Base-by-base conservation (phyloP, 2,329 filamentous ascomycete genomes). In the Cladosporium sp. region DNA sequence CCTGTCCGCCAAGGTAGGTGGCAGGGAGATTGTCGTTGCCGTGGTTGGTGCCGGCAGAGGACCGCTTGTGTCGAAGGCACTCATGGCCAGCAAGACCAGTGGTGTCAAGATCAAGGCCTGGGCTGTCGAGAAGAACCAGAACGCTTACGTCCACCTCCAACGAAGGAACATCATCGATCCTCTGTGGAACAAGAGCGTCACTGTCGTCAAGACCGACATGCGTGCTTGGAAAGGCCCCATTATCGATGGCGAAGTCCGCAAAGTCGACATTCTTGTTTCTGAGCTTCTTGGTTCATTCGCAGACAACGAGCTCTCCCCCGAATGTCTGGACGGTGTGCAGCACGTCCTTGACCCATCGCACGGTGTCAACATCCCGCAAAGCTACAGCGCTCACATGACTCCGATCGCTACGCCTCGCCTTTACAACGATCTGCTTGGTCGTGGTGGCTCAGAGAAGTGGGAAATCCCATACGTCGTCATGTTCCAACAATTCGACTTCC, bases 111-210 rank as follows among this genome's bases (percentile, higher is more conserved):
- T 98, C 60, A 89, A 93, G 71, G 86, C 96, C 55, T 98, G 93
- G 88, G 95, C 92, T 0, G 88, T 99, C 3, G 95, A 99, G 80
- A 99, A 99, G 85, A 99, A 99, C 78, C 95, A 92, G 4, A 98
- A 99, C 75, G 95, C 95, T 0, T 98, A 94, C 76, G 93, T 99
- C 7, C 89, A 97, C 70, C 86, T 99, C 2, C 88, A 97, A 68
- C 86, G 92, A 28, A 92, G 96, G 75, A 98, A 98, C 74, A 84
- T 89, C 69, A 87, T 85, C 21, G 84, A 88, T 54, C 70, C 73
- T 1, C 76, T 80, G n/a, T 99, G 95, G 95, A 85, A 83, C 66
- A 88, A 89, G 26, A 86, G 85, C 63, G 94, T 97, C 24, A 93
- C 89, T 1, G 87, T 99, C 36, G 90, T 98, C 70, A 96, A 97